Evolutionary conservation across 2,329 filamentous ascomycete species (phyloP), one percentile per base, ranked within the genome.

Genomic region (Colletotrichum destructivum): DNA sequence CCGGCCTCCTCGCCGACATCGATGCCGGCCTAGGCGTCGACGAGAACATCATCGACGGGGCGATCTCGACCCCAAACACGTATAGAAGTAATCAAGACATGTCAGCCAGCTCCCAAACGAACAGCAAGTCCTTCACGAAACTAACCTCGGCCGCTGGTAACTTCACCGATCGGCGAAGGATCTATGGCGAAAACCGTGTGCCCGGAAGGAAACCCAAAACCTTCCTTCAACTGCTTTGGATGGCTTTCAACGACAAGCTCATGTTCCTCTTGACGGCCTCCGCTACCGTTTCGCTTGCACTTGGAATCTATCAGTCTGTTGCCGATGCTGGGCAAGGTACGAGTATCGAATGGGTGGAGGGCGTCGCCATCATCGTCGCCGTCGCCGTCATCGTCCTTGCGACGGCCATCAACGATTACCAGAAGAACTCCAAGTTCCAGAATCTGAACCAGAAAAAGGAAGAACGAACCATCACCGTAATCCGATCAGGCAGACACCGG

Each of bases 391-490:
- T 95, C 57, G 91, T 95, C 4, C 81, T 92, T 23, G 93, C 94
- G 21, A 93, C 92, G 72, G 93, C 93, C n/a, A 83, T 91, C 46
- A 95, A 94, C 75, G 93, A 95, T 78, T 95, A 91, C 87, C 93
- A 95, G 77, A 95, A 95, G 80, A 93, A 95, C 79, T 88, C 91
- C 56, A 92, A 94, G 77, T 95, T 95, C 76, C 91, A 93, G 51
- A 94, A 94, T 79, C 84, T 95, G 71, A 95, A 95, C 81, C 90
- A 90, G 79, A 94, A 94, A 78, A 95, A 95, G 80, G 91, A 94
- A 60, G 91, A 94, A 77, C 88, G 93, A 42, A 84, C 88, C 61
- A 90, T 96, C 75, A 94, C 94, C 73, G 91, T 94, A 12, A 84
- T 93, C 62, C 91, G 94, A 18, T 95, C 93, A 1, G 94, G 93